Evolutionary conservation across 2,329 filamentous ascomycete species (phyloP), one percentile per base, ranked within the genome.

Genomic region (Seiridium cupressi): DNA sequence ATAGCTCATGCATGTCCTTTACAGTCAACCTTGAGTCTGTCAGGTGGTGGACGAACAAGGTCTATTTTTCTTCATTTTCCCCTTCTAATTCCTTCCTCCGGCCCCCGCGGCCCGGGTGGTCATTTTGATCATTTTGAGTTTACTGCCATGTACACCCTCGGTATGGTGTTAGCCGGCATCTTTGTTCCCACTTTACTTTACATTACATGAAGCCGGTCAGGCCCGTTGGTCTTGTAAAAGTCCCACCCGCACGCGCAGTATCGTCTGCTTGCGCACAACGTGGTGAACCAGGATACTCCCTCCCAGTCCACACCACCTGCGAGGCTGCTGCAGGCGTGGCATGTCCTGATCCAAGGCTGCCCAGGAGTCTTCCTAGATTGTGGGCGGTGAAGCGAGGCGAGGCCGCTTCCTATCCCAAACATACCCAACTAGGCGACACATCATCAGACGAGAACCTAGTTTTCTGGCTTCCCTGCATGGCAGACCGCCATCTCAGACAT

Each of bases 1-100:
- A 53, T 53, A 53, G 49, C 49, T 26, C 49, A 35, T 53, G 49
- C 49, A 53, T 53, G 32, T 53, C 38, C 49, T 38, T 53, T 35
- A 9, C 49, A n/a, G 38, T 38, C 49, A 53, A 53, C 47, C 47
- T 49, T 49, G 47, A 38, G 49, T n/a, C 18, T 38, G 49, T 53
- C 49, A 53, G 49, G 35, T 53, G 49, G 26, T 38, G 49, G 9
- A 13, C 32, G 18, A n/a, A 10, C 34, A 32, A 32, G n/a, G 32
- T 32, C 35, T 48, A 31, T 48, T 48, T 49, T 26, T 49, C 26
- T 26, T 26, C 26, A 49, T 26, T 49, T 13, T 8, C 6, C 26
- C 18, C 11, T 13, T 32, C 9, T 31, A 26, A 49, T 49, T 11
- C 47, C 35, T 49, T 32, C 9, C 47, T n/a, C 44, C 13, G 9